Evolutionary conservation across 768 basidiomycete genomes (phyloP), one percentile per base, ranked within the genome.

Genomic region (Mycena sanguinolenta): DNA sequence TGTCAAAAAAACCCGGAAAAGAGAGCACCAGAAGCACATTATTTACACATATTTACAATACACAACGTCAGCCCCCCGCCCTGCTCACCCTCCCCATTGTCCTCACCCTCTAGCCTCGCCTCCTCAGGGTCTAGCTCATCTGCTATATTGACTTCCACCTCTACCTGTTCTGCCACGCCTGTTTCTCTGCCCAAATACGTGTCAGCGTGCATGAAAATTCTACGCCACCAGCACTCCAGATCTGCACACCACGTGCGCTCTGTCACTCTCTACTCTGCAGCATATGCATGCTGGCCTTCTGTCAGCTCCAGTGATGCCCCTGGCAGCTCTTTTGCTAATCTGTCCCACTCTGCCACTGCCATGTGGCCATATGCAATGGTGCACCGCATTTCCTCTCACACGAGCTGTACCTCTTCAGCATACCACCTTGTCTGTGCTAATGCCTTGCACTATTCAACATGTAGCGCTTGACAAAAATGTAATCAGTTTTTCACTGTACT

Each of bases 41-140:
- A 38, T 38, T 38, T 6, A 38, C 36, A 14, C 36, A 38, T 38
- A 38, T 38, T 38, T 7, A 38, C 6, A 14, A 38, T 38, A 38
- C 36, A 38, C 8, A 14, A 14, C 36, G 6, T 38, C 36, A 14
- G 6, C 14, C 6, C 14, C 8, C 36, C 8, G 36, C 14, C 8
- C 36, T 38, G 14, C 14, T 6, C 36, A 14, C 6, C 36, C 8
- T 38, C 36, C 36, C 14, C 36, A 6, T 38, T 14, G 8, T 38
- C 36, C 36, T 38, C 36, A 6, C 36, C 36, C 36, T 38, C 36
- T 14, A 38, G 36, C 8, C 36, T 6, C 14, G 36, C 36, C 36
- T 38, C 36, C 53, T 54, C 53, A n/a, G 53, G 53, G 28, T 54
- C 53, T 30, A 54, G 53, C 53, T 54, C 53, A 13, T 54, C 53